Percentiles rank a stretch among this genome's conserved stretches.
phyloP scores from a whole-genome alignment of 2,329 filamentous ascomycete species.

The Phialemonium atrogriseum region DNA sequence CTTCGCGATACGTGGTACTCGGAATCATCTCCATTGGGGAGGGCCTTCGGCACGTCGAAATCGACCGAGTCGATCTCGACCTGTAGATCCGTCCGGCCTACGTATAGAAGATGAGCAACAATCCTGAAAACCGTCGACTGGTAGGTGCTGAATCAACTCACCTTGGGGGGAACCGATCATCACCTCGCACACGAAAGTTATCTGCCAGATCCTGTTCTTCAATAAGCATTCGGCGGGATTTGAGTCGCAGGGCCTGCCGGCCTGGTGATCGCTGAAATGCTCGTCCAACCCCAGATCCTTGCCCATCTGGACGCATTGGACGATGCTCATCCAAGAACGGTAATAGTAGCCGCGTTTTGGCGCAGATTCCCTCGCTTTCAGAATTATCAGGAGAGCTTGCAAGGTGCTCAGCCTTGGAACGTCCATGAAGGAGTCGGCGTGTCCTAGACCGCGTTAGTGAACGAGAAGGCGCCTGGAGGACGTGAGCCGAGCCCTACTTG shows the following conservation, averaged over 20 bases:
- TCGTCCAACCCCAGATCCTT: constrained; percentile 87
- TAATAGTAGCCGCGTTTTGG: constrained; percentile 95
- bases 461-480: too few species aligned
- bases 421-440: constrained; percentile 90
- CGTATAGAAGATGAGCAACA: too few species aligned
- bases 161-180: constrained; percentile 95
- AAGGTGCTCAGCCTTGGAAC: constrained; percentile 84
- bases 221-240: constrained; percentile 68
- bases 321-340: constrained; percentile 92
- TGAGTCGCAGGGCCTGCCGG: constrained; percentile 61
- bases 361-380: constrained; percentile 87
- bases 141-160: constrained; percentile 28
- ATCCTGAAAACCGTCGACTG: background rate
- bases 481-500: constrained; percentile 44
- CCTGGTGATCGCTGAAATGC: constrained; percentile 70
- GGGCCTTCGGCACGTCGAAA: constrained; percentile 55
- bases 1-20: constrained; percentile 76
- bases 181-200: constrained; percentile 74
- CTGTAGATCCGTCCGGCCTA: constrained; percentile 70
- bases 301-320: constrained; percentile 86
- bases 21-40: constrained; percentile 60
- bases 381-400: constrained; percentile 76
- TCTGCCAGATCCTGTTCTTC: constrained; percentile 85
- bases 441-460: constrained; percentile 49
- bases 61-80: constrained; percentile 71